These are phyloP conservation scores for Cornus florida DNA, from an alignment of 148 eudicot genomes.

Conservation along the genomic window DNA sequence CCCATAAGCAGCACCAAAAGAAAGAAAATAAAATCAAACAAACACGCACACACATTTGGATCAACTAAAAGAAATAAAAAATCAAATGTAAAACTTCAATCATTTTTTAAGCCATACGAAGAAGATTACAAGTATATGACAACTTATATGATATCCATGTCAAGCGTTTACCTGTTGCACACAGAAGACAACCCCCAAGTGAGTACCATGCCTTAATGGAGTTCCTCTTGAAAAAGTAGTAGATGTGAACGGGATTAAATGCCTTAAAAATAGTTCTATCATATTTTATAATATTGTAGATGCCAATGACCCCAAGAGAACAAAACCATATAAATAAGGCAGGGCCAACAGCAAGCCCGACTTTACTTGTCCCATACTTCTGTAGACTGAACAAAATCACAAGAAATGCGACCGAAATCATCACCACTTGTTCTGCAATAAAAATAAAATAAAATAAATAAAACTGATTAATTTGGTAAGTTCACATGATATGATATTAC, in stretches of 20 bases:
- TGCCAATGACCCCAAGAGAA: conserved; percentile 81
- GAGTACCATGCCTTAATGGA: conserved; percentile 88
- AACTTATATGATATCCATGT: background rate
- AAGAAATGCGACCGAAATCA: conserved; percentile 85
- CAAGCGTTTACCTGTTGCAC: conserved; percentile 74
- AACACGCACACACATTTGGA: background rate
- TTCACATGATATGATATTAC: background rate
- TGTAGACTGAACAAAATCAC: conserved; percentile 87
- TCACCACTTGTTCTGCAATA: conserved; percentile 78
- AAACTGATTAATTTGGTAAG: conserved; percentile 11
- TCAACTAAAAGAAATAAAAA: background rate
- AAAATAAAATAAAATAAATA: conserved; percentile 13
- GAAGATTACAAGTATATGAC: background rate
- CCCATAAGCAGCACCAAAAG: background rate
- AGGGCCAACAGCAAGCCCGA: conserved; percentile 94
- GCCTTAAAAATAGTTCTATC: conserved; percentile 81
- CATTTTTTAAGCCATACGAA: background rate
- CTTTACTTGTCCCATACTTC: conserved; percentile 93
- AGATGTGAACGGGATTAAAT: conserved; percentile 90
- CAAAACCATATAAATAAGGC: conserved; percentile 95
- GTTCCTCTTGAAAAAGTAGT: conserved; percentile 82
- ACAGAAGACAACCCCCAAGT: conserved; percentile 93
- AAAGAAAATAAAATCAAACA: background rate
- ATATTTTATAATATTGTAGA: conserved; percentile 82
- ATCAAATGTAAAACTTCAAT: background rate